Evolutionary conservation across 257 asterid species (phyloP), one percentile per base, ranked within the genome.

Genomic region (Rehmannia glutinosa): DNA sequence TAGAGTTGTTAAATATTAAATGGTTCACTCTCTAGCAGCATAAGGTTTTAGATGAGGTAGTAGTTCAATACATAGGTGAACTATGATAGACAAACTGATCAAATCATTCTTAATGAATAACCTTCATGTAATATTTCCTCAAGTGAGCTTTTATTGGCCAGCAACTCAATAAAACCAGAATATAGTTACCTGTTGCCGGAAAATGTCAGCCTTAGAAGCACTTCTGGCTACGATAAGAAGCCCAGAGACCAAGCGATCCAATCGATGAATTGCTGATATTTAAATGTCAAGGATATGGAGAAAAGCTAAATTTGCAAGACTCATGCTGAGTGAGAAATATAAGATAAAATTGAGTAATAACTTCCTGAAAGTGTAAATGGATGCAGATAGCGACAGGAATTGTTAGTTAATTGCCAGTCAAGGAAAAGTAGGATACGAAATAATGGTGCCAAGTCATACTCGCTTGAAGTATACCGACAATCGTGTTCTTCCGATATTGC

Each of bases 171-270:
- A 30, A 36, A 21, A 74, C 66, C 25, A n/a, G 45, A 54, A 30
- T 47, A 55, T 1, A 42, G 38, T 46, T 66, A 86, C 99, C 88
- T 94, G 95, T 74, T 94, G 97, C 79, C 99, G 78, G 80, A 94
- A 94, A 30, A 63, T 70, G 75, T 94, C 97, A 71, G 99, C 99
- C 80, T 79, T 86, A 56, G 87, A 76, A 69, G 97, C 88, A 71
- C 71, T 91, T 80, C 97, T 89, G 36, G 97, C 99, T 69, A 94
- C 68, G 68, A 94, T 94, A 66, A 94, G 99, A 77, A 94, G 97
- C 58, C 99, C 99, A 8, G 99, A 94, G 59, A 94, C 99, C 78
- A 94, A 82, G 62, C 96, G 99, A 78, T 94, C 99, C 58, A 94
- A 73, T 63, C 97, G 87, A 82, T 94, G 99, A 74, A 94, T 75